These are phyloP conservation scores for Vigna mungo DNA, from an alignment of 306 rosid species.

Conservation along the genomic window DNA sequence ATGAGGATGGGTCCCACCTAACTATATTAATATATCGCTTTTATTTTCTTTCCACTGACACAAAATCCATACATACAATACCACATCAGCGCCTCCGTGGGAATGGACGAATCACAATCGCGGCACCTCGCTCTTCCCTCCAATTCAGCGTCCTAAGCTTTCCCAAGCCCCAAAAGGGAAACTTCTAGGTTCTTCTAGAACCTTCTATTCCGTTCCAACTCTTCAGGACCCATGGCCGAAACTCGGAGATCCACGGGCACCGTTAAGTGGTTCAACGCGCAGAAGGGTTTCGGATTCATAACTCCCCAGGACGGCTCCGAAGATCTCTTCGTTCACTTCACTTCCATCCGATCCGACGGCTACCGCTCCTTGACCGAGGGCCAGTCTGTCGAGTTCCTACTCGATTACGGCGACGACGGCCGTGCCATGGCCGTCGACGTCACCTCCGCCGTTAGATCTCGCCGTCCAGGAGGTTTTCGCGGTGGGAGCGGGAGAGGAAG, in stretches of 20 bases:
- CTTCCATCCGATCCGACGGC: slow-evolving; percentile 79
- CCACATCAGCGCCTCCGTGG: slow-evolving; percentile 20
- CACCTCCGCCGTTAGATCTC: slow-evolving; percentile 48
- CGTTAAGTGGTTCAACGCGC: slow-evolving; percentile 84
- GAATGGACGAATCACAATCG: slow-evolving; percentile 39
- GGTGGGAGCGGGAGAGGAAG: slow-evolving; percentile 56
- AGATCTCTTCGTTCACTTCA: slow-evolving; percentile 87
- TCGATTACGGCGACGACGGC: slow-evolving; percentile 62
- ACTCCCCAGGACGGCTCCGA: slow-evolving; percentile 65
- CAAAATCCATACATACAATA: slow-evolving; percentile 1
- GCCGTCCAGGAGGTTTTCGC: slow-evolving; percentile 26
- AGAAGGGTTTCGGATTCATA: slow-evolving; percentile 86
- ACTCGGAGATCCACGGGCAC: slow-evolving; percentile 62
- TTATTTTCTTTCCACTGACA: background rate
- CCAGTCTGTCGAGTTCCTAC: slow-evolving; percentile 64
- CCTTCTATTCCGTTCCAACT: background rate
- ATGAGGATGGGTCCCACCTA: slow-evolving; percentile 6
- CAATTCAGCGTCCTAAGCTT: background rate
- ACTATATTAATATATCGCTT: background rate
- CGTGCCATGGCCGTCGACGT: slow-evolving; percentile 82
- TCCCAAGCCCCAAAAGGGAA: background rate
- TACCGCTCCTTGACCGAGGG: slow-evolving; percentile 70
- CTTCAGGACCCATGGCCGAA: slow-evolving; percentile 52
- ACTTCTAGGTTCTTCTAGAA: slow-evolving; percentile 46
- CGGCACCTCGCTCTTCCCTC: background rate